These are phyloP conservation scores for Acacia pycnantha DNA, from an alignment of 331 rosid species.

Conservation along the genomic window DNA sequence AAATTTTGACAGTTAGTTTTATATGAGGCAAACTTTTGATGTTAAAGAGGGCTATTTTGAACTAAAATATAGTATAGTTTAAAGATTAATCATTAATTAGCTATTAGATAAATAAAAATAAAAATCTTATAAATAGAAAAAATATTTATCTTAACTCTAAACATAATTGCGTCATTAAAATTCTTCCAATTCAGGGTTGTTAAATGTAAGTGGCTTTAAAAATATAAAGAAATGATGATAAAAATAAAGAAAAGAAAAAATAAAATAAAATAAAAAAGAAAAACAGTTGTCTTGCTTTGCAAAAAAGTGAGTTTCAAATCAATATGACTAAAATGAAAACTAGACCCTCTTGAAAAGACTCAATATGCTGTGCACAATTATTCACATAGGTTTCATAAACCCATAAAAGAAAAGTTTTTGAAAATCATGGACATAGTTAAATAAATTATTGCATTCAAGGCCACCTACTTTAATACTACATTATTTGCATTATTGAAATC, in stretches of 20 bases:
- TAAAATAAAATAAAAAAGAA: background rate
- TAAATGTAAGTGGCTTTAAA: background rate
- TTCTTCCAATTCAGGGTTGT: background rate
- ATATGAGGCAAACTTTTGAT: background rate
- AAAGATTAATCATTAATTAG: too few relatives aligned
- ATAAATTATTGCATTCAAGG: background rate
- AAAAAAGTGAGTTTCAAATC: slow-evolving; percentile 28
- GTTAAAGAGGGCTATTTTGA: background rate
- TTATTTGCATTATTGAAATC: background rate
- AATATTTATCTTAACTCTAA: background rate
- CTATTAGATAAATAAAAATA: background rate
- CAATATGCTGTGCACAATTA: background rate
- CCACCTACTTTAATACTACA: background rate
- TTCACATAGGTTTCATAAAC: background rate
- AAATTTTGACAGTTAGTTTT: background rate
- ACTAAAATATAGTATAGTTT: background rate
- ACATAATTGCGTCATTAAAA: background rate
- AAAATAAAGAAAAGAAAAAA: too few relatives aligned
- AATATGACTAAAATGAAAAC: slow-evolving; percentile 1
- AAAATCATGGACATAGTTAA: background rate
- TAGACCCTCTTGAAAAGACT: slow-evolving; percentile 12
- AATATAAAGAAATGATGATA: too few relatives aligned
- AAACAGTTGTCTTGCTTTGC: slow-evolving; percentile 3
- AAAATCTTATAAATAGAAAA: background rate
- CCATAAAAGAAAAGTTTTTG: background rate